phyloP scores from a whole-genome alignment of 1,284 basidiomycete species.

The Ustilago curta region DNA sequence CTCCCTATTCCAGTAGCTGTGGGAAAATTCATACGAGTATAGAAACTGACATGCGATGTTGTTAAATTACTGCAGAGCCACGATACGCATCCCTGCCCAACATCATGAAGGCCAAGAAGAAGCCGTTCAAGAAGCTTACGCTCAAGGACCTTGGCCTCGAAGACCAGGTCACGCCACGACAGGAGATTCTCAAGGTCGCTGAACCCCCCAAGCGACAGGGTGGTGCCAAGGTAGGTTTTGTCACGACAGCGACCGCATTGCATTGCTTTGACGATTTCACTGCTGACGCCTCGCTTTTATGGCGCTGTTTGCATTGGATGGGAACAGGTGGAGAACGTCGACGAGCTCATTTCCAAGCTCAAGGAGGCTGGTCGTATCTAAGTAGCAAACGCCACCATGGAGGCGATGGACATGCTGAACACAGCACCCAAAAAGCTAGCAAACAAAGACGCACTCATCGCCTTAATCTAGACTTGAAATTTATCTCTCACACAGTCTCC shows the following conservation, averaged over 20 bases:
- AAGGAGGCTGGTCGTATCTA: slow-evolving; percentile 85
- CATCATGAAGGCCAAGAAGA: slow-evolving; percentile 87
- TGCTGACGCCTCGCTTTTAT: neutral
- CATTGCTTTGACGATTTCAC: neutral
- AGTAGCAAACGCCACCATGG: slow-evolving; percentile 11
- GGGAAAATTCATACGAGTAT: neutral
- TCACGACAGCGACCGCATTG: too few species aligned
- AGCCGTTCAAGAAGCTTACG: slow-evolving; percentile 87
- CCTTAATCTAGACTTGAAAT: slow-evolving; percentile 2
- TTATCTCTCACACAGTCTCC: neutral
- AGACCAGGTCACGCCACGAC: slow-evolving; percentile 78
- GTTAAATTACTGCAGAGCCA: slow-evolving; percentile 49
- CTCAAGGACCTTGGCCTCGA: slow-evolving; percentile 83
- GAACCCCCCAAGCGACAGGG: slow-evolving; percentile 92
- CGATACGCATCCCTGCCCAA: slow-evolving; percentile 69
- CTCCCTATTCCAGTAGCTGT: neutral
- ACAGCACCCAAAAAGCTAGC: neutral
- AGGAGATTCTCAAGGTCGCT: slow-evolving; percentile 89
- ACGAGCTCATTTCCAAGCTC: slow-evolving; percentile 88
- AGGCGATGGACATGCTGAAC: neutral
- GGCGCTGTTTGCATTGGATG: neutral
- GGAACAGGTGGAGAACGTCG: slow-evolving; percentile 81
- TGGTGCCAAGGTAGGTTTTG: slow-evolving; percentile 81
- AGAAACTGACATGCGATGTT: neutral
- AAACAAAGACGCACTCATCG: neutral